Percentiles rank a stretch among this genome's conserved stretches.
Evolutionary conservation across 202 grass and related monocot genomes (phyloP).

Genomic region (Zizania palustris): DNA sequence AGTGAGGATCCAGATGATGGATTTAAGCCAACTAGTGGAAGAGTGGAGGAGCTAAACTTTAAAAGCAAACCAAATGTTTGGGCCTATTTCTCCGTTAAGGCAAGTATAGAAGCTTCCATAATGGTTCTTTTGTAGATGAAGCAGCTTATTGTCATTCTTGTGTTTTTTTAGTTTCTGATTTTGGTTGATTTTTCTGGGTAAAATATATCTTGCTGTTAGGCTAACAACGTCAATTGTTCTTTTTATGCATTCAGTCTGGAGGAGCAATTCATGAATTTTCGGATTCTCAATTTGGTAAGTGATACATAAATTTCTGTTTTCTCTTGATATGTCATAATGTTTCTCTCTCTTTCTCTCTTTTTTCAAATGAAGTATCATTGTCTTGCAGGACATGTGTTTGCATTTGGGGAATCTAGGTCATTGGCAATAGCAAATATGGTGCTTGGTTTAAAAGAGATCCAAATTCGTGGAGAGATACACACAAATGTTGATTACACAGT

Average conservation of each 20-base stretch:
- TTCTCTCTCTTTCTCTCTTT: not conserved
- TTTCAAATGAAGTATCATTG: slow-evolving; percentile 24
- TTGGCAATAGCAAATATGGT: slow-evolving; percentile 98
- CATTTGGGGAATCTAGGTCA: slow-evolving; percentile 91
- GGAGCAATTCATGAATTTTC: slow-evolving; percentile 99
- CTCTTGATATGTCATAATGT: slow-evolving; percentile 19
- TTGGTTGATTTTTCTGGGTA: slow-evolving; percentile 38
- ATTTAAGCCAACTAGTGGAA: slow-evolving; percentile 96
- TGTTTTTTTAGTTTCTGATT: slow-evolving; percentile 24
- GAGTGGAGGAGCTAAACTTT: slow-evolving; percentile 96
- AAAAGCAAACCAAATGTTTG: slow-evolving; percentile 99
- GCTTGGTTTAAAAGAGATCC: slow-evolving; percentile 98
- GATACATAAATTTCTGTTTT: slow-evolving; percentile 9
- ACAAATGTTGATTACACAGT: slow-evolving; percentile 99
- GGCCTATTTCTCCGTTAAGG: slow-evolving; percentile 99
- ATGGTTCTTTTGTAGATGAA: slow-evolving; percentile 35
- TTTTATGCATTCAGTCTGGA: slow-evolving; percentile 66
- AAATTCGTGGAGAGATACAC: slow-evolving; percentile 95
- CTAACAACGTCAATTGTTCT: slow-evolving; percentile 33
- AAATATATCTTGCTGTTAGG: slow-evolving; percentile 26
- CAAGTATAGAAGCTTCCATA: slow-evolving; percentile 52
- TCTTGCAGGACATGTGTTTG: slow-evolving; percentile 93
- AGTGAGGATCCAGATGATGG: slow-evolving; percentile 99
- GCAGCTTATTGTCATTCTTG: slow-evolving; percentile 13
- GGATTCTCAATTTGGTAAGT: slow-evolving; percentile 96